A percentile compares a stretch with the other conserved stretches of the same genome.
Evolutionary conservation across 1,284 basidiomycete genomes (phyloP).

Genomic region (Cryptococcus floricola): DNA sequence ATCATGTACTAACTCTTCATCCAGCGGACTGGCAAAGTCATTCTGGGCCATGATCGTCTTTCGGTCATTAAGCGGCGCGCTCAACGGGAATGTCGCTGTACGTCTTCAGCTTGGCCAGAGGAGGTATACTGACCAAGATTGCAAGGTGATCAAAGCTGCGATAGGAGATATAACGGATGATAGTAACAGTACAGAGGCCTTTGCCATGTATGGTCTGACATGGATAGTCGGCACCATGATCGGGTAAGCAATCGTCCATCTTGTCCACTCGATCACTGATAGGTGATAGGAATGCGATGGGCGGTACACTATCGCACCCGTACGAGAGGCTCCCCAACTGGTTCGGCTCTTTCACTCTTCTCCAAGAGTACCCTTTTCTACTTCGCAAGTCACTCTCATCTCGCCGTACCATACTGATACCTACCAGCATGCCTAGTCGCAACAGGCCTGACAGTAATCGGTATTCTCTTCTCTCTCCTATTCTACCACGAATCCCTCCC

Average conservation of each 20-base stretch:
- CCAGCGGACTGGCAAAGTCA: constrained; percentile 38
- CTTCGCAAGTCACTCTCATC: constrained; percentile 34
- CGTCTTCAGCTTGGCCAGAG: background rate
- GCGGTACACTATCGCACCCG: constrained; percentile 48
- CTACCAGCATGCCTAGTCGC: constrained; percentile 48
- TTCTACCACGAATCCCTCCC: constrained; percentile 42
- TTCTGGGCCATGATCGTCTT: constrained; percentile 43
- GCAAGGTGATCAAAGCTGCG: constrained; percentile 38
- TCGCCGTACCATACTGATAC: background rate
- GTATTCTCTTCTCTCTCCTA: constrained; percentile 48
- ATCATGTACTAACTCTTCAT: background rate
- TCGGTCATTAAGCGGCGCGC: constrained; percentile 37
- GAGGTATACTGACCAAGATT: background rate
- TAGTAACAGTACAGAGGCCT: constrained; percentile 46
- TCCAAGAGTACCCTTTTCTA: constrained; percentile 50
- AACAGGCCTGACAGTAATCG: constrained; percentile 44
- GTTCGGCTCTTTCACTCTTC: constrained; percentile 44
- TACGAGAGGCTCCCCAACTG: constrained; percentile 48
- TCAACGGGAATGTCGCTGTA: constrained; percentile 47
- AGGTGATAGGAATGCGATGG: constrained; percentile 26
- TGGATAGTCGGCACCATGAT: constrained; percentile 46
- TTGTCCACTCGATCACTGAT: background rate
- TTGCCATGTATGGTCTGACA: constrained; percentile 46
- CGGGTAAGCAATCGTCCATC: constrained; percentile 21
- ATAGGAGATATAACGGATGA: constrained; percentile 48